Percentiles rank a stretch among this genome's conserved stretches.
Conservation (phyloP, 164 flowering plant species). For the Sextonia rubra region DNA sequence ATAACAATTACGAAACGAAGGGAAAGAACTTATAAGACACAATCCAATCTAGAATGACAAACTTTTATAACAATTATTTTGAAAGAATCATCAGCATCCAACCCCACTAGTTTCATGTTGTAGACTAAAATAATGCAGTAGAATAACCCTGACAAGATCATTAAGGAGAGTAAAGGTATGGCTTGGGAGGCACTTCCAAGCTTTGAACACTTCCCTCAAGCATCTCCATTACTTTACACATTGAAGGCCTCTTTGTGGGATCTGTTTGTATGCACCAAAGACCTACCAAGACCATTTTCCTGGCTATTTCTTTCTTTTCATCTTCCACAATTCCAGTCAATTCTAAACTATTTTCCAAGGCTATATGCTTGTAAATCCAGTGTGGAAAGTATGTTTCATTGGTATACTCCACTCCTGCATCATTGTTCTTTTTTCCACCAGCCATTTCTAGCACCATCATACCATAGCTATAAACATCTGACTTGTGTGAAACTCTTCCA, state of each 20-base stretch:
- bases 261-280: slow-evolving; percentile 12
- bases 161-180: not conserved
- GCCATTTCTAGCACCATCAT: too few relatives aligned
- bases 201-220: not conserved
- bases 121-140: not conserved
- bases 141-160: not conserved
- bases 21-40: too few relatives aligned
- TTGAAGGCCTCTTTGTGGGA: not conserved
- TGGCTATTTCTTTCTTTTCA: not conserved
- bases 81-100: too few relatives aligned
- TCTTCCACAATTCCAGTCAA: not conserved
- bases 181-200: slow-evolving; percentile 4
- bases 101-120: too few relatives aligned
- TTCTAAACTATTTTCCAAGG: not conserved
- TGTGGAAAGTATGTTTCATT: slow-evolving; percentile 5
- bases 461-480: too few relatives aligned
- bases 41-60: too few relatives aligned
- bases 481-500: too few relatives aligned
- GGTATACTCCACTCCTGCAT: not conserved
- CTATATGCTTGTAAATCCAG: slow-evolving; percentile 8
- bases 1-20: too few relatives aligned
- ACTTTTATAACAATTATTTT: too few relatives aligned
- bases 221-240: slow-evolving; percentile 6
- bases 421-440: not conserved
- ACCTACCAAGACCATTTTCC: slow-evolving; percentile 5